These are phyloP conservation scores for Tulasnella sp. DNA, from an alignment of 768 basidiomycete genomes.

Conservation along the genomic window DNA sequence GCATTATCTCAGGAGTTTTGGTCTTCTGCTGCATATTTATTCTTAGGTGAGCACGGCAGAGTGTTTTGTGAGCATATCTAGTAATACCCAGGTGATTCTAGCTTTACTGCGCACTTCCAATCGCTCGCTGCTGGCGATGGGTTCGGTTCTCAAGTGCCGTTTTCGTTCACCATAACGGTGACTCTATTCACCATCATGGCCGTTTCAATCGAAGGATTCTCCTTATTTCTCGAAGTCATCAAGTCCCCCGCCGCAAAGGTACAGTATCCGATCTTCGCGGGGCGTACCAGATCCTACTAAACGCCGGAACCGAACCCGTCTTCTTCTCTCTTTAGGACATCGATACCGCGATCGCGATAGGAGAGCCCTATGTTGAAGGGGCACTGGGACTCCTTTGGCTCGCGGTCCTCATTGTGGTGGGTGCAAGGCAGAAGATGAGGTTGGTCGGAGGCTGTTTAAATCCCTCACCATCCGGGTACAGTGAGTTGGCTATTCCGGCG, in stretches of 20 bases:
- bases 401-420: neutral
- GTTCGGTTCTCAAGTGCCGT: neutral
- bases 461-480: neutral
- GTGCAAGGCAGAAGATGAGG: neutral
- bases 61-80: no score
- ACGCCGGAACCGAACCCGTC: neutral
- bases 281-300: neutral
- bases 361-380: neutral
- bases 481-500: neutral
- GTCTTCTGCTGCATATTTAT: neutral
- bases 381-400: neutral
- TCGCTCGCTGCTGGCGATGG: neutral
- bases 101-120: slow-evolving; percentile 8
- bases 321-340: neutral
- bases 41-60: neutral
- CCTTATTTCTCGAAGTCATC: neutral
- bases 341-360: neutral
- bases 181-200: neutral
- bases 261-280: neutral
- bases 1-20: neutral
- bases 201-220: neutral
- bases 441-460: neutral
- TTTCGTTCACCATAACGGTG: neutral
- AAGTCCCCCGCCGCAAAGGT: neutral
- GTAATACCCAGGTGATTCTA: neutral